phyloP scores from a whole-genome alignment of 371 early-diverging fungal species.

The Lichtheimia ramosa region DNA sequence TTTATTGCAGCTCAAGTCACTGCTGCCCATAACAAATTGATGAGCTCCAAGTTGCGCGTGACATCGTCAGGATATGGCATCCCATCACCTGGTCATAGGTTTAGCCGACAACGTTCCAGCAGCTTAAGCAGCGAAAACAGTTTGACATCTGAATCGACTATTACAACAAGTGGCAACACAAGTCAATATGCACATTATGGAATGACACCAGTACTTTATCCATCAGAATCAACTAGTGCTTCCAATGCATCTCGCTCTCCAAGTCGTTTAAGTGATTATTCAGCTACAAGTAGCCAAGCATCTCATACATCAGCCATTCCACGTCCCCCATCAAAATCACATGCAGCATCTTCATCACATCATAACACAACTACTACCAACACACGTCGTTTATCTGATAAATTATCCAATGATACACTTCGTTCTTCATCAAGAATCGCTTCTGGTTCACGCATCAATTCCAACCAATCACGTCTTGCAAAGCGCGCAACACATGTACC shows the following conservation, averaged over 20 bases:
- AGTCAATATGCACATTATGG: slow-evolving; percentile 33
- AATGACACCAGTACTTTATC: slow-evolving; percentile 37
- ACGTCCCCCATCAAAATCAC: slow-evolving; percentile 8
- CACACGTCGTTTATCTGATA: not conserved
- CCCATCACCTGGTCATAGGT: slow-evolving; percentile 1
- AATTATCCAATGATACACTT: slow-evolving; percentile 2
- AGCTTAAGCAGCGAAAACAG: slow-evolving; percentile 51
- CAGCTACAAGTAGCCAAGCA: slow-evolving; percentile 29
- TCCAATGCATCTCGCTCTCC: slow-evolving; percentile 42
- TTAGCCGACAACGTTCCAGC: slow-evolving; percentile 24
- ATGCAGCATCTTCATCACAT: slow-evolving; percentile 5
- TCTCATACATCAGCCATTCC: slow-evolving; percentile 27
- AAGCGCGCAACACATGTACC: slow-evolving; percentile 51
- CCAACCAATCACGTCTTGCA: slow-evolving; percentile 17
- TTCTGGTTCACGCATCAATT: not conserved
- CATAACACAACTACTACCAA: not conserved
- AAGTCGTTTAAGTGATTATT: slow-evolving; percentile 47
- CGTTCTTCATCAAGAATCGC: slow-evolving; percentile 11
- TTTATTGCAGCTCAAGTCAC: no score
- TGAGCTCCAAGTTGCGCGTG: no score
- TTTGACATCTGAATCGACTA: slow-evolving; percentile 42
- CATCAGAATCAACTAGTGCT: slow-evolving; percentile 23
- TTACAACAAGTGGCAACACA: slow-evolving; percentile 17
- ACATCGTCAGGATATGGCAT: not conserved
- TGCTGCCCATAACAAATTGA: no score